A percentile compares a stretch with the other conserved stretches of the same genome.
These are phyloP conservation scores for Populus hybrid DNA, from an alignment of 441 rosid genomes.

Conservation along the genomic window DNA sequence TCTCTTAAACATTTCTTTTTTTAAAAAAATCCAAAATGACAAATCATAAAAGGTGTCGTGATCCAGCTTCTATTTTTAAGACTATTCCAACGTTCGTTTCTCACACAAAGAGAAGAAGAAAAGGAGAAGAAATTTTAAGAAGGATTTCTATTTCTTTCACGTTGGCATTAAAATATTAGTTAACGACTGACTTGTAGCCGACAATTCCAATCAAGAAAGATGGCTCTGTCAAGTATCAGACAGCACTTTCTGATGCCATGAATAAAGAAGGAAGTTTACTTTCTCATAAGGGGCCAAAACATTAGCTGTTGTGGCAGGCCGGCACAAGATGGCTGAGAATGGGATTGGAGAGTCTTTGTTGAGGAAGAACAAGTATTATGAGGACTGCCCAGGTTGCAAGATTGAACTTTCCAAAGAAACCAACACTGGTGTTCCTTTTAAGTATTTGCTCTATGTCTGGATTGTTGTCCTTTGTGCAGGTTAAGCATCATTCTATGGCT, in stretches of 20 bases:
- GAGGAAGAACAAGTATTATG: slow-evolving; percentile 15
- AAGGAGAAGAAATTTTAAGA: too few species aligned
- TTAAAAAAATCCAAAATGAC: too few species aligned
- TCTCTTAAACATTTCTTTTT: too few species aligned
- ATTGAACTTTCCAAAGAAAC: slow-evolving; percentile 27
- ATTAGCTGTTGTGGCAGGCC: background rate
- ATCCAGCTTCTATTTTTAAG: too few species aligned
- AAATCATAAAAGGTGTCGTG: background rate
- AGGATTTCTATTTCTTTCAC: background rate
- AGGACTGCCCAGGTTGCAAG: slow-evolving; percentile 43
- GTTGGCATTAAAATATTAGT: background rate
- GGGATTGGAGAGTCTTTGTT: slow-evolving; percentile 6
- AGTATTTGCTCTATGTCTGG: slow-evolving; percentile 32
- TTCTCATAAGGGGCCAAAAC: background rate
- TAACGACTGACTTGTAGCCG: background rate
- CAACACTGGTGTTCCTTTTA: slow-evolving; percentile 24
- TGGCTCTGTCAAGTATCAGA: background rate
- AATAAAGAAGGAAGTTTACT: too few species aligned
- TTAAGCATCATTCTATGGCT: background rate
- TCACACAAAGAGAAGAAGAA: too few species aligned
- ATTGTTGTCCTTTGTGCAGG: slow-evolving; percentile 16
- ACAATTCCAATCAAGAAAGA: background rate
- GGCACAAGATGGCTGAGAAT: background rate
- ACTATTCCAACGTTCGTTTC: too few species aligned
- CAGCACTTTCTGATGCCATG: background rate